A percentile compares a stretch with the other conserved stretches of the same genome.
Conservation (phyloP, 2,329 filamentous ascomycete genomes). For the Sporothrix pseudoabietina region DNA sequence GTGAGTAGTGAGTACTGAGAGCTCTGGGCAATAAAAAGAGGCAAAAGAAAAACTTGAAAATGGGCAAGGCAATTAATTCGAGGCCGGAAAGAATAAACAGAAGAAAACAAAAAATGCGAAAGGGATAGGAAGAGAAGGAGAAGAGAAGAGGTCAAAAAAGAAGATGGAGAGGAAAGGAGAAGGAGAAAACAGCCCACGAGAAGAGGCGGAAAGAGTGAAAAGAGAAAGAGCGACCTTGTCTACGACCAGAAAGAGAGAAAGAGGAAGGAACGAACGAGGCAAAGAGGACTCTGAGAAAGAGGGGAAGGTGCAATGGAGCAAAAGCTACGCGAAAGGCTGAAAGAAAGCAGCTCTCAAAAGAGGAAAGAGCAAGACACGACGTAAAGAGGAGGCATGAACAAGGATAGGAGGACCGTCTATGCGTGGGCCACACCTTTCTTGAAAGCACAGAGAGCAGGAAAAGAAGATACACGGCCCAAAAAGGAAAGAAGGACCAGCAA, state of each 20-base stretch:
- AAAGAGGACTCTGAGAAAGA: background rate
- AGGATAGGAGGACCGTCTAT: conserved; percentile 17
- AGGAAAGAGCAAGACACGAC: conserved; percentile 8
- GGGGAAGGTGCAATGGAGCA: background rate
- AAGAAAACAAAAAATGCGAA: background rate
- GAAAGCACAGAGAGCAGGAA: background rate
- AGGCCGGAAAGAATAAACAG: background rate
- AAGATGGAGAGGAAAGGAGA: background rate
- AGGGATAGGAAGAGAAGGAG: background rate
- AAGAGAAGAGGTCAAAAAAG: background rate
- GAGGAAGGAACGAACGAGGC: background rate
- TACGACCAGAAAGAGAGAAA: background rate
- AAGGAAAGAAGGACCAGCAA: conserved; percentile 8
- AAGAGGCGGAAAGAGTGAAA: background rate
- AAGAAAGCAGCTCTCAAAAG: background rate
- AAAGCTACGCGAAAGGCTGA: background rate
- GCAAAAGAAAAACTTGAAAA: background rate
- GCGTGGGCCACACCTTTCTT: background rate
- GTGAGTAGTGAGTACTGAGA: background rate
- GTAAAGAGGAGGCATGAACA: conserved; percentile 2
- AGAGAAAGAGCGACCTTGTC: background rate
- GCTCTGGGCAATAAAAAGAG: background rate
- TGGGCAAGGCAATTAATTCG: background rate
- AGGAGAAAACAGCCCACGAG: background rate
- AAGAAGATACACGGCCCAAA: conserved; percentile 4